These are phyloP conservation scores for Lipomyces yamadae DNA, from an alignment of 805 yeast species.

Conservation along the genomic window DNA sequence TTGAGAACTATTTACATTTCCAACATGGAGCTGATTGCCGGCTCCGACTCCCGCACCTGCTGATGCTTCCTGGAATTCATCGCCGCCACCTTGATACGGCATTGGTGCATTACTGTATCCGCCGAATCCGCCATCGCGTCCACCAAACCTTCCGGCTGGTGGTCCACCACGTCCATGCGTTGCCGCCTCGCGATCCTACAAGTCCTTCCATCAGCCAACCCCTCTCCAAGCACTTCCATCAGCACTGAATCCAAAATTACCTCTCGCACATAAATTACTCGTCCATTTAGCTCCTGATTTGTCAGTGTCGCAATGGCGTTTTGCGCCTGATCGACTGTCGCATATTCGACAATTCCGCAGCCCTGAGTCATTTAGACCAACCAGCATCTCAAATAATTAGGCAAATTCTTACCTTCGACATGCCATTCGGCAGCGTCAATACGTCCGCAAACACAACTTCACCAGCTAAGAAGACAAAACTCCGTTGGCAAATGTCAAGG, in stretches of 20 bases:
- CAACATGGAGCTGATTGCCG: conserved; percentile 38
- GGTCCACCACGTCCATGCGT: conserved; percentile 40
- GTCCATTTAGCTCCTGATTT: conserved; percentile 66
- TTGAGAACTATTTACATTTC: conserved; percentile 32
- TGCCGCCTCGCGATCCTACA: conserved; percentile 58
- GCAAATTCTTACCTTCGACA: conserved; percentile 67
- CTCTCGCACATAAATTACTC: conserved; percentile 86
- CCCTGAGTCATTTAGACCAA: conserved; percentile 21
- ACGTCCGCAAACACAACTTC: conserved; percentile 81
- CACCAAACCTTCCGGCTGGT: conserved; percentile 34
- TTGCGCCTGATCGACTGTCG: conserved; percentile 64
- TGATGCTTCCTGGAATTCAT: conserved; percentile 9
- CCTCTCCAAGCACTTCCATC: neutral
- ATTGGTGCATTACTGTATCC: conserved; percentile 10
- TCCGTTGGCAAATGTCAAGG: too few species aligned
- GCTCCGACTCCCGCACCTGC: conserved; percentile 38
- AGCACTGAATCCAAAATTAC: conserved; percentile 43
- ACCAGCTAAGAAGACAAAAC: conserved; percentile 51
- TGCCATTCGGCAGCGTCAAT: conserved; percentile 74
- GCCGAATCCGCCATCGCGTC: conserved; percentile 27
- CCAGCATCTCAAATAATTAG: neutral
- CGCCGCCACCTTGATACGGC: conserved; percentile 8
- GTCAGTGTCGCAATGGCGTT: conserved; percentile 73
- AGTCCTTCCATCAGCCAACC: conserved; percentile 9
- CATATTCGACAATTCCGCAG: conserved; percentile 72